These are phyloP conservation scores for Persicaria tinctoria DNA, from an alignment of 148 eudicot genomes.

Conservation along the genomic window DNA sequence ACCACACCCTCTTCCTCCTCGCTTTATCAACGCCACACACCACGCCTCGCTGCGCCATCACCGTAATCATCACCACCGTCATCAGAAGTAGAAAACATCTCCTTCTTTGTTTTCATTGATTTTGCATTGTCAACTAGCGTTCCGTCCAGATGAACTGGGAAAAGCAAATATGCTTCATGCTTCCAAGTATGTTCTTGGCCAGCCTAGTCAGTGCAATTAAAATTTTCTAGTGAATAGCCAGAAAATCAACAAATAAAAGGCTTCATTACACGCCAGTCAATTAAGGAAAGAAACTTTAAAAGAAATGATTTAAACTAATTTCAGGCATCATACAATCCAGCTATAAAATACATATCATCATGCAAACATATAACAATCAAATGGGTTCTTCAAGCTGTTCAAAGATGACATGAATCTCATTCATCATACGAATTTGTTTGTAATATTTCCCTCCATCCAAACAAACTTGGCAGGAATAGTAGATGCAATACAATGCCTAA, in stretches of 20 bases:
- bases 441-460: neutral
- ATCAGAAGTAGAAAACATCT: constrained; percentile 73
- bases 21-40: too few relatives aligned
- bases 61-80: too few relatives aligned
- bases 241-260: neutral
- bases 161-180: constrained; percentile 90
- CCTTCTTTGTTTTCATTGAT: constrained; percentile 70
- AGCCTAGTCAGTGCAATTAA: constrained; percentile 28
- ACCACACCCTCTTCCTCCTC: too few relatives aligned
- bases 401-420: neutral
- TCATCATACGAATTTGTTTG: neutral
- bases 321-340: neutral
- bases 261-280: neutral
- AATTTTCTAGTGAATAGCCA: constrained; percentile 6
- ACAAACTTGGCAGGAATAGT: neutral
- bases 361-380: too few relatives aligned
- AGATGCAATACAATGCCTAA: neutral
- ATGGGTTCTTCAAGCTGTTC: neutral
- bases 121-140: constrained; percentile 72
- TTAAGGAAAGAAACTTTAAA: neutral
- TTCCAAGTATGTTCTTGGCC: constrained; percentile 77
- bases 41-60: too few relatives aligned
- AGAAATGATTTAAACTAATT: neutral
- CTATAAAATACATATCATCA: neutral
- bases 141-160: constrained; percentile 91